Percentiles rank a stretch among this genome's conserved stretches.
These are phyloP conservation scores for Leishmania major DNA, from an alignment of 208 protist genomes.

Conservation along the genomic window DNA sequence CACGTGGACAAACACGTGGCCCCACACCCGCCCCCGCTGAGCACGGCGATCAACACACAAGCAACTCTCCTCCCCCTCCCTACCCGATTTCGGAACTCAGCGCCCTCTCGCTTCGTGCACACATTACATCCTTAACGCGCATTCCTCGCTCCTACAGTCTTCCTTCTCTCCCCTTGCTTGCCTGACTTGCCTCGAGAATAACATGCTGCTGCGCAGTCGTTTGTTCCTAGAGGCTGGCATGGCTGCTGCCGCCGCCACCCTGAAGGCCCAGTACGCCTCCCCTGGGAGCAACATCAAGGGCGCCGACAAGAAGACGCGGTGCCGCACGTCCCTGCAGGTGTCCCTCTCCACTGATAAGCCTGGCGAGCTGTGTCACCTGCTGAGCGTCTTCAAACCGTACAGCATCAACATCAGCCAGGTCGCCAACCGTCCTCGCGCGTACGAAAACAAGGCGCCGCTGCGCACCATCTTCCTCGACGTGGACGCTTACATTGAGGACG, in stretches of 20 bases:
- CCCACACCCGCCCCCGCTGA: neutral
- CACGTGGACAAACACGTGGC: neutral
- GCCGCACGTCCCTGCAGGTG: slow-evolving; percentile 60
- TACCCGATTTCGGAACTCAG: neutral
- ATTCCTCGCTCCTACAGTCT: neutral
- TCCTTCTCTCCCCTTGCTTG: neutral
- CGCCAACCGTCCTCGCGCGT: slow-evolving; percentile 45
- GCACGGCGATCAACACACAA: neutral
- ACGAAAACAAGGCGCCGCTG: slow-evolving; percentile 45
- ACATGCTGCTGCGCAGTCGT: slow-evolving; percentile 17
- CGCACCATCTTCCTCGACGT: slow-evolving; percentile 76
- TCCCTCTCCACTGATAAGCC: slow-evolving; percentile 45
- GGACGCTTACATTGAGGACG: slow-evolving; percentile 48
- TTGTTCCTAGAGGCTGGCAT: neutral
- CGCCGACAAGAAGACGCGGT: slow-evolving; percentile 27
- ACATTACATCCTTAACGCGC: neutral
- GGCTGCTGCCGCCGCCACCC: slow-evolving; percentile 24
- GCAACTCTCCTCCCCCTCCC: neutral
- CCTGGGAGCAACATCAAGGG: slow-evolving; percentile 49
- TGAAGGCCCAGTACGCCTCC: slow-evolving; percentile 60
- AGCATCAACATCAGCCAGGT: slow-evolving; percentile 67
- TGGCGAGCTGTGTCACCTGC: slow-evolving; percentile 54
- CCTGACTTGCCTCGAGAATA: neutral
- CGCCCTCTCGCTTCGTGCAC: neutral
- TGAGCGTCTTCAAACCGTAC: slow-evolving; percentile 45